These are phyloP conservation scores for Penicillium pulvis DNA, from an alignment of 495 filamentous ascomycete species.

Conservation along the genomic window DNA sequence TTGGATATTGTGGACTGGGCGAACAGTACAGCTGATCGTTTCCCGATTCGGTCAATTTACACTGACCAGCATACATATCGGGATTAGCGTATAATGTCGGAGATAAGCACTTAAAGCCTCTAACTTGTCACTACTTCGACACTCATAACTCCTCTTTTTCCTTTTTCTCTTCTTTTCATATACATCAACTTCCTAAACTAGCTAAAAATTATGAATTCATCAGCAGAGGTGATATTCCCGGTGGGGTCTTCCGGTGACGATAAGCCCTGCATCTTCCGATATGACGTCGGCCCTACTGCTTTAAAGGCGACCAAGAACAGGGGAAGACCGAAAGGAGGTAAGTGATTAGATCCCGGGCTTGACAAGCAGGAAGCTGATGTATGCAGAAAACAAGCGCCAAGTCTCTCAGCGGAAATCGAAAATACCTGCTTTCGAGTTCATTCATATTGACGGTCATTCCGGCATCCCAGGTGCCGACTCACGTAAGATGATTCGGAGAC, in stretches of 20 bases:
- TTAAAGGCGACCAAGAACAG: constrained; percentile 4
- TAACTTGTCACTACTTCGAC: not conserved
- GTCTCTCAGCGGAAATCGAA: not conserved
- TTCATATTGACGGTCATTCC: not conserved
- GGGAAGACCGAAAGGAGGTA: constrained; percentile 11
- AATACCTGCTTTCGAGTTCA: constrained; percentile 2
- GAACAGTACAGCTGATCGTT: constrained; percentile 4
- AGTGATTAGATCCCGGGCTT: not conserved
- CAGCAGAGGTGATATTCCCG: constrained; percentile 9
- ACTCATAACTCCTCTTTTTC: not conserved
- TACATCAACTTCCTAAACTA: not conserved
- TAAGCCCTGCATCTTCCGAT: constrained; percentile 3
- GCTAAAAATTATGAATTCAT: not conserved
- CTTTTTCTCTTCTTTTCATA: not conserved
- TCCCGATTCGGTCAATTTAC: constrained; percentile 8
- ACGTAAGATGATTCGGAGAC: constrained; percentile 6
- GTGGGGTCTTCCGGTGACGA: not conserved
- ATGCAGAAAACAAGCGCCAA: not conserved
- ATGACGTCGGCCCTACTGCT: constrained; percentile 1
- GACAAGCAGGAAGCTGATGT: not conserved
- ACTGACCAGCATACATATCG: constrained; percentile 1
- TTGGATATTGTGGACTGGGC: not conserved
- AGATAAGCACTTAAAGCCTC: constrained; percentile 3
- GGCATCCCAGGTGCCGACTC: not conserved
- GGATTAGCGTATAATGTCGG: constrained; percentile 1